These are phyloP conservation scores for Croton setiger DNA, from an alignment of 441 rosid genomes.

Conservation along the genomic window DNA sequence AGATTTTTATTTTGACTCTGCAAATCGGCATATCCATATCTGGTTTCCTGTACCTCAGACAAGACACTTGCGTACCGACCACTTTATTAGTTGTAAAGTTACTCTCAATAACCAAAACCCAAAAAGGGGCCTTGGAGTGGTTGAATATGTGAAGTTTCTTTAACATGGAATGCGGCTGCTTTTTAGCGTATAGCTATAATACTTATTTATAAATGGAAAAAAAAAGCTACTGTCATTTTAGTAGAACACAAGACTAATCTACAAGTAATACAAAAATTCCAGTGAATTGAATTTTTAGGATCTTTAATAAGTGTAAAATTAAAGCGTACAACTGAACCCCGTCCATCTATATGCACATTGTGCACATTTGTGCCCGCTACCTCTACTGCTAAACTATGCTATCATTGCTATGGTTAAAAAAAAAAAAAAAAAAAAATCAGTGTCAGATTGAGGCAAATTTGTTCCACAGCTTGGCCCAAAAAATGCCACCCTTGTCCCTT, in stretches of 20 bases:
- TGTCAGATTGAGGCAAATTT: neutral
- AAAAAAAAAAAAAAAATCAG: too few relatives aligned
- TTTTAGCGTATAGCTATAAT: too few relatives aligned
- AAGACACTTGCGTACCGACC: too few relatives aligned
- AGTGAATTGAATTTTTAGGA: neutral
- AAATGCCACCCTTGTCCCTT: neutral
- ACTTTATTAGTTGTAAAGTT: too few relatives aligned
- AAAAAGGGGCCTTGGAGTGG: too few relatives aligned
- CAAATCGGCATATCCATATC: too few relatives aligned
- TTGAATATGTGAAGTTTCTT: too few relatives aligned
- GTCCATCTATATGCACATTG: neutral
- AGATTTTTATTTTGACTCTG: neutral
- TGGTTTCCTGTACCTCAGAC: too few relatives aligned
- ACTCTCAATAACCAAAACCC: too few relatives aligned
- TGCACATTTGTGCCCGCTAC: neutral
- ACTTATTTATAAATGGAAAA: neutral
- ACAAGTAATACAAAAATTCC: neutral
- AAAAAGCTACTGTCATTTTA: neutral
- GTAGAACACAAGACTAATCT: neutral
- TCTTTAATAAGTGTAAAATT: neutral
- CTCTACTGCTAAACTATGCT: neutral
- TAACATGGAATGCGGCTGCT: too few relatives aligned
- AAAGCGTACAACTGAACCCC: neutral
- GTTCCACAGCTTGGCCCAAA: conserved; percentile 1
- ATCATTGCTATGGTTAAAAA: neutral